These are phyloP conservation scores for Kodamaea restingae DNA, from an alignment of 805 yeast genomes.

Conservation along the genomic window DNA sequence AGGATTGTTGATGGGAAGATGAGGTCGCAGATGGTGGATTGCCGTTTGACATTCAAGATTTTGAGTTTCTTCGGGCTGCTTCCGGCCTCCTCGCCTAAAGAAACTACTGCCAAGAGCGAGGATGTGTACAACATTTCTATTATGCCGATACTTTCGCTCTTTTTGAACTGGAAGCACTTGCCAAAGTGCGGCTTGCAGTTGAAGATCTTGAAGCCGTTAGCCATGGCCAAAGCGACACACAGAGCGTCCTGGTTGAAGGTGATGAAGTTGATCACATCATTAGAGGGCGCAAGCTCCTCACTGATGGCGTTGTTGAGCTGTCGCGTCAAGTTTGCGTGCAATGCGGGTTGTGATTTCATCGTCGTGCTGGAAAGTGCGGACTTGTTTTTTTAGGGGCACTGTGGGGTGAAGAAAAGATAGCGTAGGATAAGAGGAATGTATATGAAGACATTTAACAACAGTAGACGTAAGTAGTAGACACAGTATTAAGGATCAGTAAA, in stretches of 20 bases:
- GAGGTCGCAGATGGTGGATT: slow-evolving; percentile 41
- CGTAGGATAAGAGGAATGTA: too few species aligned
- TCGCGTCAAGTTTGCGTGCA: slow-evolving; percentile 12
- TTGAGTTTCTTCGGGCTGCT: slow-evolving; percentile 78
- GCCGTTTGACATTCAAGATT: slow-evolving; percentile 77
- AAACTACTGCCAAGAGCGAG: slow-evolving; percentile 79
- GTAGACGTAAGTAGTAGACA: too few species aligned
- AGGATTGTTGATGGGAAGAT: slow-evolving; percentile 40
- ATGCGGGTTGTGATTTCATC: slow-evolving; percentile 14
- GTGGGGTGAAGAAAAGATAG: background rate
- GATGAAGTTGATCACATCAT: slow-evolving; percentile 35
- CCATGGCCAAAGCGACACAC: slow-evolving; percentile 74
- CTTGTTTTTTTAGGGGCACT: background rate
- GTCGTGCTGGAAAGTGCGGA: slow-evolving; percentile 1
- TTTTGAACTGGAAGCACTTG: slow-evolving; percentile 30
- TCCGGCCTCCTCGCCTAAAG: slow-evolving; percentile 65
- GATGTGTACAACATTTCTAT: slow-evolving; percentile 91
- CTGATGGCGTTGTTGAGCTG: slow-evolving; percentile 11
- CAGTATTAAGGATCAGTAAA: too few species aligned
- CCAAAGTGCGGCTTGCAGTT: slow-evolving; percentile 83
- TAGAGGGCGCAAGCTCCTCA: slow-evolving; percentile 11
- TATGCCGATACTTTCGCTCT: slow-evolving; percentile 56
- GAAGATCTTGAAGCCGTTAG: slow-evolving; percentile 64
- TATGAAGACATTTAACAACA: too few species aligned
- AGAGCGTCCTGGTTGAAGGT: slow-evolving; percentile 84